Percentiles rank a stretch among this genome's conserved stretches.
These are phyloP conservation scores for Penicillium cataractarum DNA, from an alignment of 495 filamentous ascomycete species.

Conservation along the genomic window DNA sequence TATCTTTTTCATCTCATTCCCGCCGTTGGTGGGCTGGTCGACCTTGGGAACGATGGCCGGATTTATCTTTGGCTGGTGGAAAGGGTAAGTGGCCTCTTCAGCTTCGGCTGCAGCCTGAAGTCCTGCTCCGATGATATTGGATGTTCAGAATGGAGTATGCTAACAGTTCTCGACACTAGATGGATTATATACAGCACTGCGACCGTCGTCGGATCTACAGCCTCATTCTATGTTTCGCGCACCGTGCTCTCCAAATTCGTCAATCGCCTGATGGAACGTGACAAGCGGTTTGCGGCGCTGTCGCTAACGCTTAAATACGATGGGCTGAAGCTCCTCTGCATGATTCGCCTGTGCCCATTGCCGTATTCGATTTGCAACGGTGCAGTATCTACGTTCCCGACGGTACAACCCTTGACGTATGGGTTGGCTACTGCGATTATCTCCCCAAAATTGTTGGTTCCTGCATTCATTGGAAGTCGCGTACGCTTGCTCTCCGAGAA, in stretches of 20 bases:
- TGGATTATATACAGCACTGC: constrained; percentile 85
- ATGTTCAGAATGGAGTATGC: background rate
- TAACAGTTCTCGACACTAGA: constrained; percentile 29
- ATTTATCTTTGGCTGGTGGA: constrained; percentile 92
- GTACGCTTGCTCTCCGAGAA: constrained; percentile 70
- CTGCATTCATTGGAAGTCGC: constrained; percentile 84
- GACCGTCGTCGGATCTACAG: constrained; percentile 75
- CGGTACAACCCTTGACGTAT: constrained; percentile 75
- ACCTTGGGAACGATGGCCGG: constrained; percentile 84
- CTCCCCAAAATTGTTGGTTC: constrained; percentile 85
- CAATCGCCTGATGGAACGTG: constrained; percentile 74
- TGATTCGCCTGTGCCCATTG: constrained; percentile 91
- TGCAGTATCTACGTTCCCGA: constrained; percentile 90
- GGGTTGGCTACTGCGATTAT: constrained; percentile 77
- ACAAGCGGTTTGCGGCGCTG: constrained; percentile 76
- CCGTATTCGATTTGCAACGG: constrained; percentile 96
- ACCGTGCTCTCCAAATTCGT: constrained; percentile 78
- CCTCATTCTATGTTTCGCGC: constrained; percentile 77
- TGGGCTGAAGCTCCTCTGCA: constrained; percentile 83
- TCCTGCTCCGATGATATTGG: background rate
- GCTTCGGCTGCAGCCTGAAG: background rate
- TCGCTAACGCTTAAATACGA: constrained; percentile 74
- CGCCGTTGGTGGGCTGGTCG: constrained; percentile 89
- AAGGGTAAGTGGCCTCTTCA: constrained; percentile 57
- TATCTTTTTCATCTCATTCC: constrained; percentile 80